phyloP scores from a whole-genome alignment of 805 yeast genomes.

The Candida jianshihensis region DNA sequence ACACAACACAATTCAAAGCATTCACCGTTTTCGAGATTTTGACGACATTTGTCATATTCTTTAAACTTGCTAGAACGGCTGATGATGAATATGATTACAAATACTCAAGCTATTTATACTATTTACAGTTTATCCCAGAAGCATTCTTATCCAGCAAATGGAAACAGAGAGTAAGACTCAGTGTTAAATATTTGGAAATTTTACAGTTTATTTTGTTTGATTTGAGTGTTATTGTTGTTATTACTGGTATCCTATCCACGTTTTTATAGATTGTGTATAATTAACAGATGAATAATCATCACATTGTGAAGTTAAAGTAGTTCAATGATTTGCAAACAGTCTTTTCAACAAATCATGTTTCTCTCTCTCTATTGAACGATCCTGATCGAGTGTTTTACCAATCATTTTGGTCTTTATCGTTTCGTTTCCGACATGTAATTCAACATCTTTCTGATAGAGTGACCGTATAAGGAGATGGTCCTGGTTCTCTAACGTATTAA shows the following conservation, averaged over 20 bases:
- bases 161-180: constrained; percentile 16
- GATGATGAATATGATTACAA: constrained; percentile 20
- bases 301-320: background rate
- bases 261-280: constrained; percentile 8
- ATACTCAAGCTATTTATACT: constrained; percentile 14
- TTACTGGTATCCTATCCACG: constrained; percentile 16
- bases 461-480: constrained; percentile 10
- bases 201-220: constrained; percentile 19
- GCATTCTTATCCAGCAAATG: constrained; percentile 9
- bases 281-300: constrained; percentile 1
- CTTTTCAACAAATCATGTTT: constrained; percentile 2
- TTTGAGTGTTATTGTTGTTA: constrained; percentile 14
- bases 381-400: background rate
- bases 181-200: constrained; percentile 20
- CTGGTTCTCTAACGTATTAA: constrained; percentile 13
- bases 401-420: constrained; percentile 1
- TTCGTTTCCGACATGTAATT: constrained; percentile 1
- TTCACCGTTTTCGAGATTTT: constrained; percentile 16
- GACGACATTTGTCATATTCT: constrained; percentile 12
- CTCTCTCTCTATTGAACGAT: constrained; percentile 1
- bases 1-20: constrained; percentile 10
- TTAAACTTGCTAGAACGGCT: constrained; percentile 4
- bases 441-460: constrained; percentile 6
- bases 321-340: background rate
- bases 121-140: constrained; percentile 17